Conservation (phyloP, 225 moss, liverwort and hornwort species). For the Pseudoscleropodium purum region DNA sequence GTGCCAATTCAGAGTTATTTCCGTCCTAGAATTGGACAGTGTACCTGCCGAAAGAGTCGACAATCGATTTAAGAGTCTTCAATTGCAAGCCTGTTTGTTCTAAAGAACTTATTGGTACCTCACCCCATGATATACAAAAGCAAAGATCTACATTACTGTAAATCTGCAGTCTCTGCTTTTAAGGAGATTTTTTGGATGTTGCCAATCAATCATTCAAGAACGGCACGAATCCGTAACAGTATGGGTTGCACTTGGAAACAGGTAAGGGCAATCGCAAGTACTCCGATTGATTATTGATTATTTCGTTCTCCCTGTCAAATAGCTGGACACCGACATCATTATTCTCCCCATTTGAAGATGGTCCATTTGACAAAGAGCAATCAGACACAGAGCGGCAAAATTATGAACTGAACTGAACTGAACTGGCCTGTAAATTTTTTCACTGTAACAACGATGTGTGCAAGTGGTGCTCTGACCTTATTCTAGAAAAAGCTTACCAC, state of each 20-base stretch:
- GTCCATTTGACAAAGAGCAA: neutral
- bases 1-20: neutral
- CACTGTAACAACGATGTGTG: neutral
- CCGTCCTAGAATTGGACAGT: neutral
- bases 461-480: conserved; percentile 16
- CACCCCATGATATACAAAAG: neutral
- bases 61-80: neutral
- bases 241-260: neutral
- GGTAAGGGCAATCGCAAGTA: neutral
- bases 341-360: neutral
- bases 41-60: neutral
- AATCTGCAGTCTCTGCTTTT: neutral
- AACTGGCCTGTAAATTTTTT: neutral
- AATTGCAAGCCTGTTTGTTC: neutral
- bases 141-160: neutral
- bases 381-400: neutral
- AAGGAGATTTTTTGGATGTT: neutral
- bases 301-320: neutral
- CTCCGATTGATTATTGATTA: neutral
- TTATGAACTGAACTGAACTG: neutral
- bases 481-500: conserved; percentile 6
- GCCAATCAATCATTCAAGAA: neutral
- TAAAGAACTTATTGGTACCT: neutral
- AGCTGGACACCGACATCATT: neutral
- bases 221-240: neutral